Evolutionary conservation across 2,329 filamentous ascomycete species (phyloP), one percentile per base, ranked within the genome.

Genomic region (Capronia coronata): DNA sequence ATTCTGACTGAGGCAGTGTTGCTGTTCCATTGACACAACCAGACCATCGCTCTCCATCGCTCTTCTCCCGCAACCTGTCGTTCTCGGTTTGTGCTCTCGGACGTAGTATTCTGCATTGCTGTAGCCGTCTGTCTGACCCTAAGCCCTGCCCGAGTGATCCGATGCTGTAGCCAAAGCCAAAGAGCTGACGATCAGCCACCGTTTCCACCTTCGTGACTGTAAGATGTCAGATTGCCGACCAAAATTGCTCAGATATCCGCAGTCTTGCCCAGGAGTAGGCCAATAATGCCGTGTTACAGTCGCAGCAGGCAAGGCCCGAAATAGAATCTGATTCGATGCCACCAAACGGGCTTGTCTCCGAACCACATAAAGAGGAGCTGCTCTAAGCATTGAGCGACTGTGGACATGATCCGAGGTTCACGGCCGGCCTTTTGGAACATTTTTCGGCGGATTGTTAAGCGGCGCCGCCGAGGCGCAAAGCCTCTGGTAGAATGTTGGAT

Each of bases 201-300:
- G 19, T 9, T 35, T 22, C 29, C 32, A 21, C 32, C 6, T 42
- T 46, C 19, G 14, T 27, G 10, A 14, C 25, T 39, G 39, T 42
- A 48, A 25, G 7, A 48, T 29, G 27, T 47, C 40, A 52, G 53
- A 55, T 55, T 49, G 46, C 46, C 53, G 53, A 52, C 8, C 25
- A 32, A 19, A 11, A 16, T 19, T 19, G 34, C 34, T 27, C 43
- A 52, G 39, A 46, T 55, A 27, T 30, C 37, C 34, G n/a, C 13
- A 13, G 9, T 34, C 13, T 41, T 14, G 27, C 16, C 29, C 39
- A 11, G 25, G 14, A 23, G 22, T 23, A 35, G 23, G n/a, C 46
- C 47, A 46, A 52, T 25, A 37, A 35, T 25, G 52, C 18, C 18
- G 14, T 27, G 22, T 18, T 35, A 22, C 37, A 18, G 29, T 48